Percentiles rank a stretch among this genome's conserved stretches.
Evolutionary conservation across 176 grass and related monocot genomes (phyloP).

Genomic region (Tuctoria greenei): DNA sequence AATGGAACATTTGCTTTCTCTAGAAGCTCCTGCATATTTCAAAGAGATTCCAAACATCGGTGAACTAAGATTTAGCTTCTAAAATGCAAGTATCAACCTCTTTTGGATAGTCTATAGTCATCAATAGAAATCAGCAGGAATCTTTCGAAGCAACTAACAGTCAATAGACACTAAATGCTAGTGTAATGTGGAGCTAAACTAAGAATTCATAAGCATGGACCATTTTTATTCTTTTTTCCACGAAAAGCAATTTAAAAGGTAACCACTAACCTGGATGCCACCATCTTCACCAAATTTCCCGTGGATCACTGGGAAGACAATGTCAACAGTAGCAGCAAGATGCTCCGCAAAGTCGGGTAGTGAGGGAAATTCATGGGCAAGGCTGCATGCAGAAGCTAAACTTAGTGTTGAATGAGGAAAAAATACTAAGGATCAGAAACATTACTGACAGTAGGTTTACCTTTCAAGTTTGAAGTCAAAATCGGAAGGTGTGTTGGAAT

Average conservation of each 20-base stretch:
- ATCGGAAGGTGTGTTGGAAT: conserved; percentile 90
- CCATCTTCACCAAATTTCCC: conserved; percentile 97
- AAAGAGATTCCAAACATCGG: conserved; percentile 2
- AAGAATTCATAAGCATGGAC: not conserved
- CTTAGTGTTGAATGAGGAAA: not conserved
- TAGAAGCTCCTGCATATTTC: conserved; percentile 62
- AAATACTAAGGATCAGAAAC: conserved; percentile 1
- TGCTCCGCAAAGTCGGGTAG: conserved; percentile 69
- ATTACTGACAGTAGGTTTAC: conserved; percentile 13
- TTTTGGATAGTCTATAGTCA: not conserved
- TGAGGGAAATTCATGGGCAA: conserved; percentile 77
- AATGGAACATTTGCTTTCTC: conserved; percentile 89
- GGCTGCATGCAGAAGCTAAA: conserved; percentile 56
- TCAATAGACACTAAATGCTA: not conserved
- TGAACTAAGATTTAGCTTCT: not conserved
- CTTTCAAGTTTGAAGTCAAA: conserved; percentile 98
- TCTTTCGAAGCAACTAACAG: not conserved
- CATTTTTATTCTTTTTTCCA: not conserved
- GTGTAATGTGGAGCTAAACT: not conserved
- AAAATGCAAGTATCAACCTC: not conserved
- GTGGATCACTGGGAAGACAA: conserved; percentile 89
- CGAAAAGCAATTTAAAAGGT: not conserved
- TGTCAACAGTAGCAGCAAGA: conserved; percentile 72
- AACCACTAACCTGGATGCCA: conserved; percentile 67
- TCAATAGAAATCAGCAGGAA: not conserved